Conservation (phyloP, 2,329 filamentous ascomycete genomes). For the Aspergillus tubingensis region DNA sequence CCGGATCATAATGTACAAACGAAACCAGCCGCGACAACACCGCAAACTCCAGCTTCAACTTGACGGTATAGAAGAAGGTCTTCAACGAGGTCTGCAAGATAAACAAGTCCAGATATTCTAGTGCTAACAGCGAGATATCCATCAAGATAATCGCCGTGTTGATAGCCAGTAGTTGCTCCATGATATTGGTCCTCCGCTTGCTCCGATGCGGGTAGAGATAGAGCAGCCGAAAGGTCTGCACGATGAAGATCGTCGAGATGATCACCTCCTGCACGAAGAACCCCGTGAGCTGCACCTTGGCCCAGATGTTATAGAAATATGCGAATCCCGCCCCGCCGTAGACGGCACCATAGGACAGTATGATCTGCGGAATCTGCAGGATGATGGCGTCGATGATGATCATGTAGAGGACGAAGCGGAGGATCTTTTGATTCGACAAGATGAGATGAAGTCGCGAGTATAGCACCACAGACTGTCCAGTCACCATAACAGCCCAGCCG, state of each 20-base stretch:
- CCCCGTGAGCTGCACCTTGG: conserved; percentile 43
- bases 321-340: conserved; percentile 21
- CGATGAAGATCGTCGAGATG: conserved; percentile 53
- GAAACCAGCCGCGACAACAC: conserved; percentile 6
- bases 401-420: conserved; percentile 56
- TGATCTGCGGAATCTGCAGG: conserved; percentile 54
- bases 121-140: conserved; percentile 44
- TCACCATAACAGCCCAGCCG: conserved; percentile 61
- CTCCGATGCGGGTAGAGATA: conserved; percentile 33
- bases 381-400: conserved; percentile 58
- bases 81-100: conserved; percentile 48
- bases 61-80: conserved; percentile 49
- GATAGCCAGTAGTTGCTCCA: conserved; percentile 51
- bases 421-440: conserved; percentile 47
- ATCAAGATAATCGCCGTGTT: conserved; percentile 50
- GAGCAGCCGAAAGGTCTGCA: conserved; percentile 51
- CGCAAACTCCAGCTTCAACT: conserved; percentile 52
- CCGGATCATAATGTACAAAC: conserved; percentile 4
- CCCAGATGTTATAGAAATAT: conserved; percentile 44
- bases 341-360: conserved; percentile 52
- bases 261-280: conserved; percentile 47
- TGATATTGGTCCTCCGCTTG: conserved; percentile 40
- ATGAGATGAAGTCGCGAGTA: conserved; percentile 64
- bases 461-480: conserved; percentile 61
- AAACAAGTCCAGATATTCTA: conserved; percentile 46